phyloP scores from a whole-genome alignment of 495 filamentous ascomycete genomes.

The Aspergillus nidulans region DNA sequence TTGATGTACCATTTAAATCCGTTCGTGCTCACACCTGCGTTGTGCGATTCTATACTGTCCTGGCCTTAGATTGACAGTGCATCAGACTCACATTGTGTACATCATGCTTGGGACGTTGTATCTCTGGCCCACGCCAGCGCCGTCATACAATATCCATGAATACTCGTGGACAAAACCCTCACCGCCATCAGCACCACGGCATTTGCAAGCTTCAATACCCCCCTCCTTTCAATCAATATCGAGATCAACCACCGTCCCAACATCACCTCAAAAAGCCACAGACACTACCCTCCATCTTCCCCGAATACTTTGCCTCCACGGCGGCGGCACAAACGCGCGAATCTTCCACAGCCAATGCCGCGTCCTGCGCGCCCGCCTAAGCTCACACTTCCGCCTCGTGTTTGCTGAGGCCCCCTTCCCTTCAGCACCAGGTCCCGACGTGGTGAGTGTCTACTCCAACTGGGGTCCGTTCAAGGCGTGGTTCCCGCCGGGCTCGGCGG shows the following conservation, averaged over 20 bases:
- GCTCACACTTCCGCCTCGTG: constrained; percentile 50
- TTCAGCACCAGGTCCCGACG: constrained; percentile 44
- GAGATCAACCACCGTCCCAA: not conserved
- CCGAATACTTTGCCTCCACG: constrained; percentile 63
- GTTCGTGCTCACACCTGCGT: too few species aligned
- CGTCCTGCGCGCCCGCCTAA: constrained; percentile 38
- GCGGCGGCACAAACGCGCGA: constrained; percentile 53
- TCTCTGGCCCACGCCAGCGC: not conserved
- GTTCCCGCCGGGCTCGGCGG: constrained; percentile 34
- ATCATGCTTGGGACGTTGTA: not conserved
- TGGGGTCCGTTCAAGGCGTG: constrained; percentile 56
- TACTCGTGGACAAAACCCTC: not conserved
- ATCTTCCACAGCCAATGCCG: constrained; percentile 56
- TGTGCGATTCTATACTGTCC: not conserved
- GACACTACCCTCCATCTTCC: constrained; percentile 31
- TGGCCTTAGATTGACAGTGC: not conserved
- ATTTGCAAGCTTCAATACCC: not conserved
- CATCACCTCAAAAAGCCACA: not conserved
- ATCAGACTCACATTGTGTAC: not conserved
- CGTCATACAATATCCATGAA: not conserved
- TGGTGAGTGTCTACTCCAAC: constrained; percentile 50
- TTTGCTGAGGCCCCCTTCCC: constrained; percentile 57
- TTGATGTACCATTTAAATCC: too few species aligned
- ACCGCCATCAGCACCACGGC: not conserved
- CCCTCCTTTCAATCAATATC: not conserved